Evolutionary conservation across 2,329 filamentous ascomycete genomes (phyloP).

Genomic region (Colletotrichum sp.): DNA sequence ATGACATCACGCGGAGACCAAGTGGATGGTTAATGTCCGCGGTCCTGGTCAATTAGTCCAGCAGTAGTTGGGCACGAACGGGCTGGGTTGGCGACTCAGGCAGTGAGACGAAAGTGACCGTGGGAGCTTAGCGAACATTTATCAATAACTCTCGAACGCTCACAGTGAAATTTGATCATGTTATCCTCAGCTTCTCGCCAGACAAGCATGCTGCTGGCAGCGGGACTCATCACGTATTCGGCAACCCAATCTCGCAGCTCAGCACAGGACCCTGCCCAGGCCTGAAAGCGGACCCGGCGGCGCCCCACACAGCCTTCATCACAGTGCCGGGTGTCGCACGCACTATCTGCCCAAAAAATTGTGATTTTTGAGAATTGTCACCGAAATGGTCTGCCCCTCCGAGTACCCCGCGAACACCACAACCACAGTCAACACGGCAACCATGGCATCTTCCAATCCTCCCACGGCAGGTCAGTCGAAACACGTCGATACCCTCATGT

Average conservation of each 20-base stretch:
- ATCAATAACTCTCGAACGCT: not conserved
- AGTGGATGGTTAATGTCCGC: slow-evolving; percentile 14
- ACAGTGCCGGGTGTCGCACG: slow-evolving; percentile 11
- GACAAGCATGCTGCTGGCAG: not conserved
- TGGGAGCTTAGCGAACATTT: not conserved
- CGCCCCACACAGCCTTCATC: not conserved
- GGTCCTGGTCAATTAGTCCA: not conserved
- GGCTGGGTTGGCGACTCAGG: not conserved
- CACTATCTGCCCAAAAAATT: slow-evolving; percentile 15
- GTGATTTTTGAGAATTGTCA: slow-evolving; percentile 16
- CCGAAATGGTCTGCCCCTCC: slow-evolving; percentile 13
- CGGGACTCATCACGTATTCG: not conserved
- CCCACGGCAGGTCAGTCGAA: slow-evolving; percentile 14
- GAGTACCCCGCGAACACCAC: slow-evolving; percentile 11
- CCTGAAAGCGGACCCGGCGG: not conserved
- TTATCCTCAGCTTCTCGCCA: not conserved
- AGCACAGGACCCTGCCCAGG: slow-evolving; percentile 4
- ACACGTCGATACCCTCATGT: not conserved
- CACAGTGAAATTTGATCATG: not conserved
- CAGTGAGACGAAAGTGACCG: not conserved
- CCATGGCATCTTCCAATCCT: slow-evolving; percentile 8
- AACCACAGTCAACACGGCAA: slow-evolving; percentile 15
- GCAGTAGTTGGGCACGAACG: not conserved
- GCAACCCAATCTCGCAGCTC: slow-evolving; percentile 3
- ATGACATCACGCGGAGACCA: slow-evolving; percentile 18